These are phyloP conservation scores for Lasiosphaeria ovina DNA, from an alignment of 495 filamentous ascomycete genomes.

Conservation along the genomic window DNA sequence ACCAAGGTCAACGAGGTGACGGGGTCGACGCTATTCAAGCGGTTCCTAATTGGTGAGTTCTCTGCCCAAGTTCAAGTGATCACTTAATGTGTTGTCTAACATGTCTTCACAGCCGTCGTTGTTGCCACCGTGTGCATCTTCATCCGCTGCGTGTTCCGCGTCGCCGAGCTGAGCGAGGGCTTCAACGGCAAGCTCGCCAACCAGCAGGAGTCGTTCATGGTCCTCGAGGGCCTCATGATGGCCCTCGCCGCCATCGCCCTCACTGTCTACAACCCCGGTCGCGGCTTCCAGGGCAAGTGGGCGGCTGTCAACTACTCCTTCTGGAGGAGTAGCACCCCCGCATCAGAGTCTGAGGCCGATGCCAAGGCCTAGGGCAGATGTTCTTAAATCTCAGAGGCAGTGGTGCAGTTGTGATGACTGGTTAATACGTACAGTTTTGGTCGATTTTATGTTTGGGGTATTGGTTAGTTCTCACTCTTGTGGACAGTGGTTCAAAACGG, in stretches of 20 bases:
- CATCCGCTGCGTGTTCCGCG: constrained; percentile 59
- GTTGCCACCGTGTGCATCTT: constrained; percentile 56
- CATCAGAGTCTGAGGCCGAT: background rate
- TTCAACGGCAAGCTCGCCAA: constrained; percentile 42
- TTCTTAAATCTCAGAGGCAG: no score
- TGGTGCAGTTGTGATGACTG: no score
- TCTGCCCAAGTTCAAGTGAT: background rate
- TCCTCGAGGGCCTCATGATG: constrained; percentile 7
- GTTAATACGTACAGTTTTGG: no score
- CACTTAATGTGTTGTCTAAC: background rate
- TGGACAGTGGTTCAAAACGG: no score
- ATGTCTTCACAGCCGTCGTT: constrained; percentile 1
- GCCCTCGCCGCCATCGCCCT: background rate
- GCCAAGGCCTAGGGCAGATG: no score
- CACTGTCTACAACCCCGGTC: background rate
- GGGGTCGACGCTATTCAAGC: background rate
- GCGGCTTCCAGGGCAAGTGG: constrained; percentile 1
- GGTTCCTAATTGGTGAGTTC: background rate
- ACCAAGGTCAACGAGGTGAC: constrained; percentile 19
- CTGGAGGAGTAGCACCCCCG: background rate
- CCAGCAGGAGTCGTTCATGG: constrained; percentile 3
- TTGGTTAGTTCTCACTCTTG: no score
- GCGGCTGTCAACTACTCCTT: background rate
- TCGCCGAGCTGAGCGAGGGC: constrained; percentile 59
- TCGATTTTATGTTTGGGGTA: no score